A percentile compares a stretch with the other conserved stretches of the same genome.
These are phyloP conservation scores for Amanita polypyramis DNA, from an alignment of 768 basidiomycete species.

Conservation along the genomic window DNA sequence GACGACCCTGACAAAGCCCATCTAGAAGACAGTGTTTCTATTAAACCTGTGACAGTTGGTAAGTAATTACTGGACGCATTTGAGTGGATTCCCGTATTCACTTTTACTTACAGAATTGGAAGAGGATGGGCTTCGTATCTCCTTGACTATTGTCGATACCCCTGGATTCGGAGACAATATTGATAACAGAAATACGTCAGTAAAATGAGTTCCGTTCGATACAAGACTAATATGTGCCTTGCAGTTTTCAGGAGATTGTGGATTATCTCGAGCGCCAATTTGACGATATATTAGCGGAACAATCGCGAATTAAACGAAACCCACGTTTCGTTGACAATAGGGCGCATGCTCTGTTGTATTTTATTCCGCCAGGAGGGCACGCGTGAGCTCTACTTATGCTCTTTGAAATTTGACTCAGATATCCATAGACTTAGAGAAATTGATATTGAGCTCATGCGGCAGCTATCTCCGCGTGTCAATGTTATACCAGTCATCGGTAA, in stretches of 20 bases:
- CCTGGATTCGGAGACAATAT: slow-evolving; percentile 89
- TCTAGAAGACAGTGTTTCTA: slow-evolving; percentile 64
- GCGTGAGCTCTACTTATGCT: slow-evolving; percentile 38
- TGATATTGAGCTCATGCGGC: slow-evolving; percentile 88
- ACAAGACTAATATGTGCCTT: background rate
- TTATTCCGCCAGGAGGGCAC: slow-evolving; percentile 84
- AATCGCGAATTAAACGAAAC: slow-evolving; percentile 89
- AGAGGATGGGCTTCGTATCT: slow-evolving; percentile 85
- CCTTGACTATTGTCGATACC: slow-evolving; percentile 85
- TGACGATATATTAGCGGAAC: slow-evolving; percentile 81
- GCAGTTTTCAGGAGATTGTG: slow-evolving; percentile 81
- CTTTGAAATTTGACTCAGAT: slow-evolving; percentile 8
- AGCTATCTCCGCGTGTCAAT: slow-evolving; percentile 83
- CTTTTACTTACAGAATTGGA: slow-evolving; percentile 56
- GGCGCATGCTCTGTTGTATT: slow-evolving; percentile 82
- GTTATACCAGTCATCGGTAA: slow-evolving; percentile 90
- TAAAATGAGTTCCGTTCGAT: slow-evolving; percentile 9
- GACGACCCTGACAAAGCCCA: slow-evolving; percentile 65
- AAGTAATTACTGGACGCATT: slow-evolving; percentile 18
- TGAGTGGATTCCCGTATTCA: background rate
- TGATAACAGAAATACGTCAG: slow-evolving; percentile 80
- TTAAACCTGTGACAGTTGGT: slow-evolving; percentile 79
- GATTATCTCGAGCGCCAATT: slow-evolving; percentile 86
- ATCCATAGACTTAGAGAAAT: slow-evolving; percentile 64
- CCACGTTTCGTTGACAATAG: slow-evolving; percentile 86